Evolutionary conservation across 2,329 filamentous ascomycete species (phyloP).

Genomic region (Penicillium palitans): DNA sequence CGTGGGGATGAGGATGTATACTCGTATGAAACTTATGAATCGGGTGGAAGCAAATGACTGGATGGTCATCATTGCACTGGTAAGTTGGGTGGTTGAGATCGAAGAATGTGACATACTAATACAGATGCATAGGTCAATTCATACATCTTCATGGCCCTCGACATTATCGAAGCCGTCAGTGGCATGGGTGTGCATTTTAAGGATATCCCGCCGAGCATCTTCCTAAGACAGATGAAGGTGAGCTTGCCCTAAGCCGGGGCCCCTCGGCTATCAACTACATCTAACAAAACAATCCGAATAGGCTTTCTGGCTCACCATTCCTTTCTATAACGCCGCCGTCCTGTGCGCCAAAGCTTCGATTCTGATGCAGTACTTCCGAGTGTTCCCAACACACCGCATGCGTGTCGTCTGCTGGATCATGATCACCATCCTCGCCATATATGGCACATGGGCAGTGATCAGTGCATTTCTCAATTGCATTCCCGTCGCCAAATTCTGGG

Average conservation of each 20-base stretch:
- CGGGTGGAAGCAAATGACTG: constrained; percentile 41
- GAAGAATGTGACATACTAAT: background rate
- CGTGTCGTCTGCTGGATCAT: constrained; percentile 41
- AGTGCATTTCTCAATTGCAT: constrained; percentile 41
- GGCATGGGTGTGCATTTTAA: constrained; percentile 39
- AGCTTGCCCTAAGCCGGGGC: background rate
- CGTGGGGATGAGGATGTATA: constrained; percentile 36
- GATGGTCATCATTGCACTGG: constrained; percentile 38
- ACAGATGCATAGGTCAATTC: constrained; percentile 29
- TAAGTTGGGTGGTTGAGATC: constrained; percentile 13
- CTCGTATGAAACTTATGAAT: constrained; percentile 32
- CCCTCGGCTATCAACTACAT: background rate
- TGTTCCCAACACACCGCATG: constrained; percentile 42
- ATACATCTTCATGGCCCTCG: constrained; percentile 38
- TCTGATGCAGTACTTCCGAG: constrained; percentile 51
- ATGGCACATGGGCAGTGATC: constrained; percentile 38
- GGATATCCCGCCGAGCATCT: constrained; percentile 32
- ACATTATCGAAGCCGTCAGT: constrained; percentile 35
- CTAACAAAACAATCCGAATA: constrained; percentile 12
- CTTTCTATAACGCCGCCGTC: constrained; percentile 41
- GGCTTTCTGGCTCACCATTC: constrained; percentile 43
- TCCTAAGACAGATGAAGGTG: constrained; percentile 38
- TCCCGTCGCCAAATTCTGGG: constrained; percentile 40
- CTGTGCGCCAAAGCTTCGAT: constrained; percentile 50
- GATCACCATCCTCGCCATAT: constrained; percentile 37